Evolutionary conservation across 2,329 filamentous ascomycete species (phyloP).

Genomic region (Scedosporium minutisporum): DNA sequence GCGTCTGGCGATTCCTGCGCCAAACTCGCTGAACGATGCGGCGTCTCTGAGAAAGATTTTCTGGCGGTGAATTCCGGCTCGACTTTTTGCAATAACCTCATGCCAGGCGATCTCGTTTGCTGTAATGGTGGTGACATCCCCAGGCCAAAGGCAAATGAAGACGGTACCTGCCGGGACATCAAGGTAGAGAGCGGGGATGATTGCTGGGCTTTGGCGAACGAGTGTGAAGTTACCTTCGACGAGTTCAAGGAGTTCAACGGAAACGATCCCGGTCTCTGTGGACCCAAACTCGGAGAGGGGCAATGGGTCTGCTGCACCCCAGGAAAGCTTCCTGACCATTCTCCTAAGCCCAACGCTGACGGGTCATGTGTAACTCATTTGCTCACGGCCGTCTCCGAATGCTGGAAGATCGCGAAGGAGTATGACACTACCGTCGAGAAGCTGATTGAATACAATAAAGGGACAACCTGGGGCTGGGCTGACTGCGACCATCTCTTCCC

Average conservation of each 20-base stretch:
- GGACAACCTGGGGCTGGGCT: constrained; percentile 27
- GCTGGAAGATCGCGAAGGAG: constrained; percentile 20
- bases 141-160: neutral
- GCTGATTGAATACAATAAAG: constrained; percentile 25
- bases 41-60: neutral
- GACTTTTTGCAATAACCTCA: neutral
- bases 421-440: constrained; percentile 25
- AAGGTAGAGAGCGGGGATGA: constrained; percentile 25
- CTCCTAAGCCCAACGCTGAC: constrained; percentile 12
- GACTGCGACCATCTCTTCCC: constrained; percentile 20
- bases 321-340: constrained; percentile 13
- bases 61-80: neutral
- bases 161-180: constrained; percentile 17
- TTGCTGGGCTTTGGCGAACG: constrained; percentile 24
- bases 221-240: constrained; percentile 26
- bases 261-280: constrained; percentile 15
- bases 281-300: constrained; percentile 13
- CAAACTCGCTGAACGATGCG: neutral
- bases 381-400: constrained; percentile 24
- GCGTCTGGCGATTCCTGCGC: neutral
- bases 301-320: constrained; percentile 28
- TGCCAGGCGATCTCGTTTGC: neutral
- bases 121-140: neutral
- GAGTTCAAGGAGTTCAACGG: constrained; percentile 30
- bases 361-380: constrained; percentile 27